Base-by-base conservation (phyloP, 179 eudicot genomes). In the Heliamphora pulchella region DNA sequence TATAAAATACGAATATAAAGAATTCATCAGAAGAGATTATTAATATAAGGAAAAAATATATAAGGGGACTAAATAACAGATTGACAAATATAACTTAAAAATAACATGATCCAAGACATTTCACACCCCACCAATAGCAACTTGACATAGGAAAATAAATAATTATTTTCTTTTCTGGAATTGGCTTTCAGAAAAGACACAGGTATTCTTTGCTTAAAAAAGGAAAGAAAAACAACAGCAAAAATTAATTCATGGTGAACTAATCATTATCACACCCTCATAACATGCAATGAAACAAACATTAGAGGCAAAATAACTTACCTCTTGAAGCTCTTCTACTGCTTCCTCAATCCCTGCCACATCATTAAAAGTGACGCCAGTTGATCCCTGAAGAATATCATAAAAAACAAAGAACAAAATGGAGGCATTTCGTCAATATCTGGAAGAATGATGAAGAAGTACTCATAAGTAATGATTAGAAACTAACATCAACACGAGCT, bases 271-370 rank as follows among this genome's bases (percentile, higher is more conserved):
- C 64, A 61, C 15, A 61, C 64, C 15, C 31, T 22, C 69, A 65
- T 64, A 64, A 64, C 9, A 65, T 65, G 69, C 69, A 65, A 22
- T 3, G 69, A 65, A 65, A 13, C 69, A 65, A 1, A 65, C 11
- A 61, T 20, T 58, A 8, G 3, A 58, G 62, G 65, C 69, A 70
- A 64, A 53, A 15, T 22, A 48, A 51, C 78, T 55, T 84, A 93
- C 98, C 97, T 95, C 98, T 83, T 91, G 97, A 80, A 95, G 98
- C 82, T 95, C 98, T 86, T 93, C 97, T 69, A 95, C 98, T 62
- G 98, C 98, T 78, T 91, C 97, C 79, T 95, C 98, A 82, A 95
- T 91, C 62, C 98, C 98, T 8, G 98, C 98, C 79, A 95, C 98
- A 86, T 95, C 98, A 83, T 82, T 86, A 82, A 95, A 95, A 74